A percentile compares a stretch with the other conserved stretches of the same genome.
Evolutionary conservation across 2,329 filamentous ascomycete species (phyloP).

Genomic region (Sporothrix phasma): DNA sequence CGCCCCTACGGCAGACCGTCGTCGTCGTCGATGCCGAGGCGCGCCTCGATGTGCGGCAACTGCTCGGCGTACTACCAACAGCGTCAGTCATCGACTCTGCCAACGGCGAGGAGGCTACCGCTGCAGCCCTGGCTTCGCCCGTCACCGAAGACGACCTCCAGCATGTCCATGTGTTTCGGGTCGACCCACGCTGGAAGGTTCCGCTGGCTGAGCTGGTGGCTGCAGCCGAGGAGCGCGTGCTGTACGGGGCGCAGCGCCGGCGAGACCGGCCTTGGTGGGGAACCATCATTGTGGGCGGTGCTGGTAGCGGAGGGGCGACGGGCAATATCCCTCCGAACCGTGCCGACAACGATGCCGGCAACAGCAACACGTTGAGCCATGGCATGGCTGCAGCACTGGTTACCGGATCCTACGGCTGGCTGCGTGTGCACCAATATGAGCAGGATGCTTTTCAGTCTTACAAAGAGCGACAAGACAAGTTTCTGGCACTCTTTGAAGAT

Average conservation of each 20-base stretch:
- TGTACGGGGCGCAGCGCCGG: conserved; percentile 39
- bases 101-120: not conserved
- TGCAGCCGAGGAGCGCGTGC: conserved; percentile 37
- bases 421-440: conserved; percentile 35
- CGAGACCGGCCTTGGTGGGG: conserved; percentile 46
- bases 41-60: conserved; percentile 43
- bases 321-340: conserved; percentile 18
- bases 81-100: conserved; percentile 3
- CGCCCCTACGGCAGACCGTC: conserved; percentile 39
- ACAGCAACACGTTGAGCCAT: conserved; percentile 14
- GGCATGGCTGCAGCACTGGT: conserved; percentile 22
- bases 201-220: conserved; percentile 28
- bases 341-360: conserved; percentile 25
- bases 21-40: conserved; percentile 46
- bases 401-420: conserved; percentile 41
- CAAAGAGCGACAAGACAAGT: conserved; percentile 28
- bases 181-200: conserved; percentile 24
- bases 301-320: conserved; percentile 16
- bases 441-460: not conserved
- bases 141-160: conserved; percentile 30
- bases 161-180: conserved; percentile 42
- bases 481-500: conserved; percentile 35
- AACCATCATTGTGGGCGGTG: conserved; percentile 42
- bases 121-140: not conserved
- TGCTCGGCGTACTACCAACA: conserved; percentile 25